Conservation (phyloP, 2,329 filamentous ascomycete species). For the Diaporthe ampelina region DNA sequence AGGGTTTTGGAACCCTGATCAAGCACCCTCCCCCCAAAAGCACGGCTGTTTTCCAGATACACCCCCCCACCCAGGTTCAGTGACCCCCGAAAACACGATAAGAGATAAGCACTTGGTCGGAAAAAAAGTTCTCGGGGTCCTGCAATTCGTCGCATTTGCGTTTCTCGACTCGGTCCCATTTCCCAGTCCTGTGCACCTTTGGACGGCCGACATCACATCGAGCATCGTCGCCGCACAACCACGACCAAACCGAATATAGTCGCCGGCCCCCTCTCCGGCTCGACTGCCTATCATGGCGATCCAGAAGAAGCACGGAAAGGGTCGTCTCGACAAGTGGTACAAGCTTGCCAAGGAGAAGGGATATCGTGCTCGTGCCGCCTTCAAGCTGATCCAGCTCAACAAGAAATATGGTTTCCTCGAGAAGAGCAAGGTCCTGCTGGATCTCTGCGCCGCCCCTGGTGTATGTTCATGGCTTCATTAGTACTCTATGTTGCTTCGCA, state of each 20-base stretch:
- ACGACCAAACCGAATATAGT: neutral
- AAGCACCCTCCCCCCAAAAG: neutral
- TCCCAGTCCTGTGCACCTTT: conserved; percentile 15
- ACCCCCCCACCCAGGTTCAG: neutral
- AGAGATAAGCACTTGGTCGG: conserved; percentile 1
- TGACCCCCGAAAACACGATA: neutral
- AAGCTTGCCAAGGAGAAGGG: conserved; percentile 98
- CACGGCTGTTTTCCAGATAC: neutral
- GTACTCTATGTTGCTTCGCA: neutral
- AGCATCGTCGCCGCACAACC: neutral
- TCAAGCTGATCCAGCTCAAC: conserved; percentile 98
- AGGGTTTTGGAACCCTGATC: conserved; percentile 7
- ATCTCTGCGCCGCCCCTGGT: conserved; percentile 97
- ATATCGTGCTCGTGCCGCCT: conserved; percentile 93
- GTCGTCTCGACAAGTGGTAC: conserved; percentile 99
- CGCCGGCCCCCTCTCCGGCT: neutral
- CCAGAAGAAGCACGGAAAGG: conserved; percentile 99
- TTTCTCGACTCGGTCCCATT: neutral
- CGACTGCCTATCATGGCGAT: conserved; percentile 79
- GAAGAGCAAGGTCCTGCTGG: conserved; percentile 94
- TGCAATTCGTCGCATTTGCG: neutral
- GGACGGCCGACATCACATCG: neutral
- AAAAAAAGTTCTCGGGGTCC: conserved; percentile 5
- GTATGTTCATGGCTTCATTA: conserved; percentile 63
- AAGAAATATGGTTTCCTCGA: conserved; percentile 99